A percentile compares a stretch with the other conserved stretches of the same genome.
Evolutionary conservation across 1,284 basidiomycete species (phyloP).

Genomic region (Irpex sp.): DNA sequence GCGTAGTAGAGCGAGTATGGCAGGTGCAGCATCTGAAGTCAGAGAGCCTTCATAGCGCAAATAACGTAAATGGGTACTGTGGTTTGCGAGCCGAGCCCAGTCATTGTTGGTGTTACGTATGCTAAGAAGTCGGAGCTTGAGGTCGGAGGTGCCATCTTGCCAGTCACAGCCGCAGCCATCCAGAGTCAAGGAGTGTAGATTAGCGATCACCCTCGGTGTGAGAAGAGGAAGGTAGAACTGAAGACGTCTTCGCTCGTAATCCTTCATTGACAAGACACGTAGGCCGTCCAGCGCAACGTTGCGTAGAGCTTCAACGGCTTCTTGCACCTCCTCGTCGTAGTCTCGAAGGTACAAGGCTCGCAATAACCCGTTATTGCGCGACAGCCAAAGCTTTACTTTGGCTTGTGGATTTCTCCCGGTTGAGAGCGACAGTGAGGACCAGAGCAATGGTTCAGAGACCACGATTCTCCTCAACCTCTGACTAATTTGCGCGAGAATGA

Average conservation of each 20-base stretch:
- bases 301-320: constrained; percentile 22
- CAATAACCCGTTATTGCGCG: constrained; percentile 49
- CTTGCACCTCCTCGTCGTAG: constrained; percentile 10
- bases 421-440: constrained; percentile 56
- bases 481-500: constrained; percentile 52
- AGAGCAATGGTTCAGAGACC: constrained; percentile 47
- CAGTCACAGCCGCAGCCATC: background rate
- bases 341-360: constrained; percentile 37
- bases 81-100: constrained; percentile 16
- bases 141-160: constrained; percentile 9
- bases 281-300: constrained; percentile 25
- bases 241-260: constrained; percentile 9
- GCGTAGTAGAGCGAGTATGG: constrained; percentile 21
- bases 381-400: constrained; percentile 55
- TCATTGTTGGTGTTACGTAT: constrained; percentile 4
- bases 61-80: constrained; percentile 16
- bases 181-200: constrained; percentile 11
- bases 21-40: background rate
- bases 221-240: constrained; percentile 13
- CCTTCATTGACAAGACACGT: constrained; percentile 13
- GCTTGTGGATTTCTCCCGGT: constrained; percentile 34
- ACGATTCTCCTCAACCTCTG: constrained; percentile 55
- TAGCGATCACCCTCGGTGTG: constrained; percentile 9
- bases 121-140: constrained; percentile 14
- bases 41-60: constrained; percentile 16